Conservation (phyloP, 108 stramenopile genomes). For the Mayamaea pseudoterrestris region DNA sequence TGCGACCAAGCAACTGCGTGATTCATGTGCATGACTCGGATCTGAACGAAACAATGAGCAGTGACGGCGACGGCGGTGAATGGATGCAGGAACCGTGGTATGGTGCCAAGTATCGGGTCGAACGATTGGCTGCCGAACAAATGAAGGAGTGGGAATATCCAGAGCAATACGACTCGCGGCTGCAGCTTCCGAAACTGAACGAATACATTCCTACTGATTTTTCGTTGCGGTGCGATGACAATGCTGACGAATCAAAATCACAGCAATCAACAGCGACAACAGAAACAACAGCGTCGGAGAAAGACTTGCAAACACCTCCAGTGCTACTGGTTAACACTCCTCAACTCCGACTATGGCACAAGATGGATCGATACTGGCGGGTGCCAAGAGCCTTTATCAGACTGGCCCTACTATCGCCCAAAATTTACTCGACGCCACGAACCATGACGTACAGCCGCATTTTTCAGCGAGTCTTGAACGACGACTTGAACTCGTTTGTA, state of each 20-base stretch:
- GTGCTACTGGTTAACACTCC: conserved; percentile 36
- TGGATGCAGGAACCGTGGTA: conserved; percentile 84
- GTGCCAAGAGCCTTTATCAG: conserved; percentile 66
- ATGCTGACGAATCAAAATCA: conserved; percentile 27
- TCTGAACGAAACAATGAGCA: conserved; percentile 19
- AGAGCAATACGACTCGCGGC: conserved; percentile 27
- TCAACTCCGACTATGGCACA: conserved; percentile 67
- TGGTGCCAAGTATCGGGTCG: conserved; percentile 68
- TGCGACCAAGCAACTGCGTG: conserved; percentile 64
- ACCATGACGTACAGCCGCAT: conserved; percentile 73
- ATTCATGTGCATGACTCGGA: conserved; percentile 49
- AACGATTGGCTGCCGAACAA: conserved; percentile 29
- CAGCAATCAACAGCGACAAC: conserved; percentile 5
- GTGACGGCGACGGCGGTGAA: conserved; percentile 19
- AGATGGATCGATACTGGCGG: conserved; percentile 67
- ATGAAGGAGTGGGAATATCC: conserved; percentile 49
- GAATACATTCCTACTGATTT: conserved; percentile 72
- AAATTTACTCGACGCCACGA: conserved; percentile 58
- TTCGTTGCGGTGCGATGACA: conserved; percentile 62
- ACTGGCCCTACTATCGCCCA: conserved; percentile 53
- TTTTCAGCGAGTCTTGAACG: conserved; percentile 65
- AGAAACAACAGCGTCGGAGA: neutral
- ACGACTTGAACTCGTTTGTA: conserved; percentile 73
- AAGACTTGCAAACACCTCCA: conserved; percentile 25
- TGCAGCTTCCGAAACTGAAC: conserved; percentile 66